Evolutionary conservation across 1,284 basidiomycete species (phyloP), one percentile per base, ranked within the genome.

Genomic region (Heliocybe sulcata): DNA sequence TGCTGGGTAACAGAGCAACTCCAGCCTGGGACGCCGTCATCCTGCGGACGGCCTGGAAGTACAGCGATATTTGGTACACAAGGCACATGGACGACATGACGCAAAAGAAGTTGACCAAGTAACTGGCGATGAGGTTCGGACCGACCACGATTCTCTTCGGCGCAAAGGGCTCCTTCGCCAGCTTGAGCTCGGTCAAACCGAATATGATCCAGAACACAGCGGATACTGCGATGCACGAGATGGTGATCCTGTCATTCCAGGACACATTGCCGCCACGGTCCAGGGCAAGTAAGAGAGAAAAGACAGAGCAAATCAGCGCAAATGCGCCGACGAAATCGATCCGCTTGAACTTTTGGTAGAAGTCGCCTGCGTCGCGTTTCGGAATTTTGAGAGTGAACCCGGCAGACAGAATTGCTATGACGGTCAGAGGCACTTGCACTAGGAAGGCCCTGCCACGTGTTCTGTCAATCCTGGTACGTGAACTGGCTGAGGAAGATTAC

Each of bases 241-340:
- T 49, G n/a, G 71, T 72, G 53, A 60, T 27, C 1, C 20, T 55
- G 61, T 80, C 77, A 20, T 54, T 57, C 82, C 82, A 85, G 1
- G 81, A 69, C 16, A 79, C 61, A 62, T 83, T 82, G 0, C 81
- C 81, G 3, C 81, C 82, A 19, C 76, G 69, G 57, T 85, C 82
- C 19, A 85, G 68, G 1, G 73, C 79, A 51, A 81, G 69, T 25
- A 86, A 76, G 4, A 86, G 72, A 57, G 71, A 69, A 65, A 81
- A 79, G 31, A 82, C 69, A 26, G 77, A 67, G 19, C 74, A 54
- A 22, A 85, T 72, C 47, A 85, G 77, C 8, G 74, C 68, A 45
- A 75, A 50, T 1, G 82, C 79, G 19, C 83, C 82, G 1, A 67
- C 67, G 59, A 84, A 83, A 67, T 86, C 83, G 51, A 86, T 69